Base-by-base conservation (phyloP, 164 flowering plant genomes). In the Nymphaea thermarum region DNA sequence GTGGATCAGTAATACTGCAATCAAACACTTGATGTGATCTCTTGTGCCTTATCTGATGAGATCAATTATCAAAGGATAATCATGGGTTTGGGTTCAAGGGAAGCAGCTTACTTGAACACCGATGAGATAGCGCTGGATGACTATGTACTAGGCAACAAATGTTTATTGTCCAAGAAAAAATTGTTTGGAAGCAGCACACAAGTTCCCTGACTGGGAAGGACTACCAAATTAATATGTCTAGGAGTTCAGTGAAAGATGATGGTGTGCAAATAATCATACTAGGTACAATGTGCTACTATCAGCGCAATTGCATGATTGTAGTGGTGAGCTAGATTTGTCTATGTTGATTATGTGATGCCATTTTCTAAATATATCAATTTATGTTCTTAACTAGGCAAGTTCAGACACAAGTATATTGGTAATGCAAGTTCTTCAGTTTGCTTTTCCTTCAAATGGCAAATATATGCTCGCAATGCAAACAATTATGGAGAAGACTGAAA, bases 401-500 rank as follows among this genome's bases (percentile, higher is more conserved):
- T 72, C 43, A 75, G 17, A 41, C 61, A 81, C 75, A 15, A 61
- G 5, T 5, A 61, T 4, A 25, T 7, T 7, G 60, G 7, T 55
- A n/a, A n/a, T n/a, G n/a, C n/a, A n/a, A 45, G 51, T 45, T 45
- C 51, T 45, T 45, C 8, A 45, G 4, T 85, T 71, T 94, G 98
- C 80, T 94, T 86, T 83, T 82, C 88, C 51, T 62, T 94, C 75
- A 87, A 79, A 53, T 75, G 82, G 82, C 74, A 85, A 76, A 71
- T 87, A 74, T 71, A 79, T 62, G 81, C 79, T 68, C 89, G 98
- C 77, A 96, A 91, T 42, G 42, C 51, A 25, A 90, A 82, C 66
- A 89, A 82, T 76, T 85, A 87, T 65, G 98, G 98, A 71, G 70
- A 75, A 42, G 86, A 83, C 71, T 91, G 98, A 76, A 74, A 81